Evolutionary conservation across 345 rosid genomes (phyloP).

Genomic region (Punica granatum): DNA sequence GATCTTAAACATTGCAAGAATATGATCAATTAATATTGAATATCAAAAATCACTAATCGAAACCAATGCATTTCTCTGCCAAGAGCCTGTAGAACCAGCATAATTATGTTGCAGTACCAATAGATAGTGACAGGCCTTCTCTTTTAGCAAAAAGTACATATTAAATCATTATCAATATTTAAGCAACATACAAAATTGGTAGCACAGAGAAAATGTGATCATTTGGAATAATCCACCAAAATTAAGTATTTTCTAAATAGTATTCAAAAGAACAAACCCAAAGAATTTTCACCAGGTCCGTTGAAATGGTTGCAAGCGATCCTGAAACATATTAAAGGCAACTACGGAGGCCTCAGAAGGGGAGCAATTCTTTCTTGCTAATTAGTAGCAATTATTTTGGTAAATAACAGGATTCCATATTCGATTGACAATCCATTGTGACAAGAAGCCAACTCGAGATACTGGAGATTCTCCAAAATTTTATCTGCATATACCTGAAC

Average conservation of each 20-base stretch:
- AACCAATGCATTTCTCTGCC: not conserved
- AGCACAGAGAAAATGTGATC: not conserved
- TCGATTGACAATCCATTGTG: not conserved
- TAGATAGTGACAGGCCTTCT: not conserved
- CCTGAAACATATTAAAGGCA: not conserved
- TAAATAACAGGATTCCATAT: not conserved
- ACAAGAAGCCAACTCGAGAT: slow-evolving; percentile 1
- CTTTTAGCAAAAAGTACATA: not conserved
- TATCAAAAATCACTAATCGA: not conserved
- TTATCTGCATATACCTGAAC: slow-evolving; percentile 38
- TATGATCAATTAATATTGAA: not conserved
- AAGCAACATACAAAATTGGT: not conserved
- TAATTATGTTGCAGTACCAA: not conserved
- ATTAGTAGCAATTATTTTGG: not conserved
- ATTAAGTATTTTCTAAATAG: not conserved
- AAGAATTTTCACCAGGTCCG: not conserved
- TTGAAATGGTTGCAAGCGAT: not conserved
- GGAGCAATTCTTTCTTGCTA: not conserved
- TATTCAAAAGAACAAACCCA: not conserved
- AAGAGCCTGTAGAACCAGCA: not conserved
- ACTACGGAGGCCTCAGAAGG: not conserved
- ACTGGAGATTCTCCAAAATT: slow-evolving; percentile 1
- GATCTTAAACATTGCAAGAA: not conserved
- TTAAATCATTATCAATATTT: not conserved
- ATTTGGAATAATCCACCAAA: not conserved